A percentile compares a stretch with the other conserved stretches of the same genome.
Evolutionary conservation across 345 rosid genomes (phyloP).

Genomic region (Salix dunnii): DNA sequence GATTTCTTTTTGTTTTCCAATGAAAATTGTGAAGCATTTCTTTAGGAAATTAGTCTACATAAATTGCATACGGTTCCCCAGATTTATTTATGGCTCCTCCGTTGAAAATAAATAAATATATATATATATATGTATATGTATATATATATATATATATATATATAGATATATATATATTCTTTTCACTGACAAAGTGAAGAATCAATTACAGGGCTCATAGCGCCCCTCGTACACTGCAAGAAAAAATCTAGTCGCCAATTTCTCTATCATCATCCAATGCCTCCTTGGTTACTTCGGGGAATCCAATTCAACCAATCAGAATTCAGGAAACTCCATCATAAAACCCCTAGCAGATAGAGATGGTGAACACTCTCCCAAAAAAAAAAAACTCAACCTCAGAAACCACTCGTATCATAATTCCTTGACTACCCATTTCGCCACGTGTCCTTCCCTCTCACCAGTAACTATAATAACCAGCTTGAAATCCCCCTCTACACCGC

Average conservation of each 20-base stretch:
- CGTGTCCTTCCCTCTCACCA: conserved; percentile 66
- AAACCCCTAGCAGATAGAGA: conserved; percentile 34
- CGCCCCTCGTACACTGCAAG: not conserved
- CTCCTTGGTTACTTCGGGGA: conserved; percentile 23
- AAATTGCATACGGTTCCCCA: not conserved
- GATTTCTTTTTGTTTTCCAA: no score
- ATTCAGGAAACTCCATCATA: conserved; percentile 38
- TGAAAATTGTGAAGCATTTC: no score
- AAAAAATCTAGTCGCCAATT: conserved; percentile 12
- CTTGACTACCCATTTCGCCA: conserved; percentile 47
- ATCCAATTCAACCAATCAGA: conserved; percentile 62
- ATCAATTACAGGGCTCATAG: not conserved
- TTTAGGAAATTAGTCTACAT: no score
- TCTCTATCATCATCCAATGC: conserved; percentile 24
- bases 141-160: no score
- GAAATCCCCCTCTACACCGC: conserved; percentile 2
- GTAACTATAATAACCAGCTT: conserved; percentile 43
- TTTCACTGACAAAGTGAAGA: not conserved
- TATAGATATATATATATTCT: no score
- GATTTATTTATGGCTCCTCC: no score
- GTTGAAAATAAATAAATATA: no score
- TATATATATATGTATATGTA: no score
- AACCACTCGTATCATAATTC: no score
- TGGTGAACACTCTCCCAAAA: not conserved
- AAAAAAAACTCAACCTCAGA: no score